Percentiles rank a stretch among this genome's conserved stretches.
Conservation (phyloP, 2,329 filamentous ascomycete genomes). For the Huntiella bhutanensis region DNA sequence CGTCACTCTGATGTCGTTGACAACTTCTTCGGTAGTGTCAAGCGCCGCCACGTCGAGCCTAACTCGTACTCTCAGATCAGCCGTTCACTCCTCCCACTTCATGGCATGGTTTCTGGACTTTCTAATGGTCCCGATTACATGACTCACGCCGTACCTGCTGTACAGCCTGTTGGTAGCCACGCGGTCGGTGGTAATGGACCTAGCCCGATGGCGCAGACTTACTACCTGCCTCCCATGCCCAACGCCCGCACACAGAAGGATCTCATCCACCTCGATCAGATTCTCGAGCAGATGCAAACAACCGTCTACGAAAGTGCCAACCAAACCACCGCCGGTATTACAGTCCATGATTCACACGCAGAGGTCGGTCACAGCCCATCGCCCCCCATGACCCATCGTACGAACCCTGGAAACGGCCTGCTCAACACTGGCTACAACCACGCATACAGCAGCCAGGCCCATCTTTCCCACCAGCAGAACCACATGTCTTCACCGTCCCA, state of each 20-base stretch:
- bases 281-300: constrained; percentile 87
- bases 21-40: constrained; percentile 84
- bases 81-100: constrained; percentile 67
- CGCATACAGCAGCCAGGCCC: constrained; percentile 13
- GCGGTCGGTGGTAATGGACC: constrained; percentile 33
- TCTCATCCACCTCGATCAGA: constrained; percentile 79
- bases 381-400: constrained; percentile 23
- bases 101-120: constrained; percentile 48
- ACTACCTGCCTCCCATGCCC: constrained; percentile 71
- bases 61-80: constrained; percentile 81
- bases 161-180: constrained; percentile 29
- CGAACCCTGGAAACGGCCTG: constrained; percentile 17
- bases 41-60: constrained; percentile 78
- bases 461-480: constrained; percentile 23
- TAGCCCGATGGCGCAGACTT: constrained; percentile 44
- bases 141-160: constrained; percentile 21
- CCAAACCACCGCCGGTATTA: constrained; percentile 61
- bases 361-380: constrained; percentile 39
- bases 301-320: constrained; percentile 89
- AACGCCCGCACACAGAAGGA: constrained; percentile 88
- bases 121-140: constrained; percentile 38
- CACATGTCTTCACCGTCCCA: constrained; percentile 43
- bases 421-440: constrained; percentile 14
- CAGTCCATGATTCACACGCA: constrained; percentile 52
- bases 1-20: constrained; percentile 76